Percentiles rank a stretch among this genome's conserved stretches.
Conservation (phyloP, 2,329 filamentous ascomycete species). For the Botrytis fragariae region DNA sequence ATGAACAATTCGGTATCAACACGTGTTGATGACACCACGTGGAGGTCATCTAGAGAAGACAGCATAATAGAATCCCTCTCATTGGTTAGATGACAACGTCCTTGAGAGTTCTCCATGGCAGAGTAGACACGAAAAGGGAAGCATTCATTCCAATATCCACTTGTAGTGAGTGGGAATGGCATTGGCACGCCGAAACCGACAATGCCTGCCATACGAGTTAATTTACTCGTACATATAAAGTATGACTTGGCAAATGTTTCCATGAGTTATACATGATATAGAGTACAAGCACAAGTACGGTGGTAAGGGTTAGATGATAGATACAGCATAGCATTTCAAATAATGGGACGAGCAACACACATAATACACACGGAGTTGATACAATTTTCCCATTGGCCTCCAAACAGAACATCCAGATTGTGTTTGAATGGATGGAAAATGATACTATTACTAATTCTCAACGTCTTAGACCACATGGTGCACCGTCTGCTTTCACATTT, state of each 20-base stretch:
- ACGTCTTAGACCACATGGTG: neutral
- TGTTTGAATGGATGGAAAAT: neutral
- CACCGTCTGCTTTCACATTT: neutral
- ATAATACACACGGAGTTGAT: neutral
- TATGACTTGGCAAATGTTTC: conserved; percentile 1
- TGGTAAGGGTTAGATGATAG: neutral
- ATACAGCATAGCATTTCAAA: neutral
- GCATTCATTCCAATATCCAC: neutral
- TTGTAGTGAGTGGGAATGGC: neutral
- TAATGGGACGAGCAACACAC: neutral
- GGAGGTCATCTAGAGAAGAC: neutral
- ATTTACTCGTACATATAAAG: neutral
- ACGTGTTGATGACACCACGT: conserved; percentile 11
- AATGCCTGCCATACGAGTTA: neutral
- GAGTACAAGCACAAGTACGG: neutral
- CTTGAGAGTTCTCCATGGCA: neutral
- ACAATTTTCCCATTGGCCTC: neutral
- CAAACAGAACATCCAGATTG: neutral
- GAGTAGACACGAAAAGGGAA: neutral
- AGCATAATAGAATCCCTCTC: neutral
- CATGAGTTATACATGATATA: neutral
- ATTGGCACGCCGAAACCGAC: neutral
- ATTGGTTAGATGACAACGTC: neutral
- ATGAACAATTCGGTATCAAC: neutral
- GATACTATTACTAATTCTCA: neutral